phyloP scores from a whole-genome alignment of 2,329 filamentous ascomycete species.

The Exophiala sp. region DNA sequence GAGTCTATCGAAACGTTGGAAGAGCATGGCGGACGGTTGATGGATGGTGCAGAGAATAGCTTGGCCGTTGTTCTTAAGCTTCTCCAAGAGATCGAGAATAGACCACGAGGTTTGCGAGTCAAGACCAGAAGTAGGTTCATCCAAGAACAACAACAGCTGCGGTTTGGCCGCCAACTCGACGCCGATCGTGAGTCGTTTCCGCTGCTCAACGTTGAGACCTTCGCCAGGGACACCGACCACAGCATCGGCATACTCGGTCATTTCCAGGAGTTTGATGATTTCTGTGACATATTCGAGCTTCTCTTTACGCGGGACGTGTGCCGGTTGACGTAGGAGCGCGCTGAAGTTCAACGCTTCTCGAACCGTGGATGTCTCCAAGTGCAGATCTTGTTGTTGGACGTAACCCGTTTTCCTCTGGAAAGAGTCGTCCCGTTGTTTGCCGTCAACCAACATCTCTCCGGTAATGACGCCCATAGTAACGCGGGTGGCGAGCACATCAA shows the following conservation, averaged over 20 bases:
- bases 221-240: constrained; percentile 86
- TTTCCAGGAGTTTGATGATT: constrained; percentile 83
- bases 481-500: constrained; percentile 79
- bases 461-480: constrained; percentile 83
- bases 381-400: constrained; percentile 87
- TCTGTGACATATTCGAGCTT: constrained; percentile 85
- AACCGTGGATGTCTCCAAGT: constrained; percentile 76
- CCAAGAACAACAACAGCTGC: constrained; percentile 80
- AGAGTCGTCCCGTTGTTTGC: constrained; percentile 64
- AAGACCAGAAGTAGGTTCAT: constrained; percentile 90
- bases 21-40: constrained; percentile 91
- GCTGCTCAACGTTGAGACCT: constrained; percentile 57
- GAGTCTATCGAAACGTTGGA: constrained; percentile 71
- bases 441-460: constrained; percentile 81
- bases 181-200: constrained; percentile 79
- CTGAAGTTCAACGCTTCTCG: constrained; percentile 83
- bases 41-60: constrained; percentile 97
- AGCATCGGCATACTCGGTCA: constrained; percentile 84
- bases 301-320: constrained; percentile 63
- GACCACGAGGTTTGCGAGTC: constrained; percentile 92
- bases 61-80: constrained; percentile 80
- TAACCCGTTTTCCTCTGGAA: constrained; percentile 93
- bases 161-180: constrained; percentile 95
- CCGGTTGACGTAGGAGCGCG: constrained; percentile 76
- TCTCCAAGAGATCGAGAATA: constrained; percentile 80